A percentile compares a stretch with the other conserved stretches of the same genome.
phyloP scores from a whole-genome alignment of 257 asterid genomes.

The Solanum tarapatanum region DNA sequence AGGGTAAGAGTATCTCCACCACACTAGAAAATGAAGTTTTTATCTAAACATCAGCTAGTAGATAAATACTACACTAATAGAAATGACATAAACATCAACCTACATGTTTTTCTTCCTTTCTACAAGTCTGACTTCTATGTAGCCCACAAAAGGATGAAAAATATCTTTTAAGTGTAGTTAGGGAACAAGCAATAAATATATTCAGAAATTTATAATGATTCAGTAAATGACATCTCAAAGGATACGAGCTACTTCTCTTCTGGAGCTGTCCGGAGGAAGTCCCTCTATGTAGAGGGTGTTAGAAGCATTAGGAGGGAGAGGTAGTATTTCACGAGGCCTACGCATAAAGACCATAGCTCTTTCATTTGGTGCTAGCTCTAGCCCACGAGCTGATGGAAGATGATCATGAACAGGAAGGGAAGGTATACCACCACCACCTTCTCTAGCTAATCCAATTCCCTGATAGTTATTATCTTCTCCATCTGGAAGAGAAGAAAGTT shows the following conservation, averaged over 20 bases:
- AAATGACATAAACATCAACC: neutral
- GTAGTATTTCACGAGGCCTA: too few species aligned
- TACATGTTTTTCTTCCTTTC: constrained; percentile 40
- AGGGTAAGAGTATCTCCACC: constrained; percentile 42
- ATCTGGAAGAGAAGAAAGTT: too few species aligned
- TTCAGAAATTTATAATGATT: neutral
- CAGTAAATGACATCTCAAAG: neutral
- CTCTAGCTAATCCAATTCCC: too few species aligned
- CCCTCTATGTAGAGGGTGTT: too few species aligned
- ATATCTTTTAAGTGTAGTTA: constrained; percentile 27
- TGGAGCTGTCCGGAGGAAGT: too few species aligned
- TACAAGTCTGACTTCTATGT: constrained; percentile 45
- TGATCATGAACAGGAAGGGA: too few species aligned
- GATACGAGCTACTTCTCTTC: constrained; percentile 5
- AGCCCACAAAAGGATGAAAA: constrained; percentile 48
- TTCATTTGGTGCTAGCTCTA: too few species aligned
- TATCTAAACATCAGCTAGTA: neutral
- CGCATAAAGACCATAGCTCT: too few species aligned
- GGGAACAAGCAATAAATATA: neutral
- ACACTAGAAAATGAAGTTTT: constrained; percentile 20
- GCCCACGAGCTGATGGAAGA: too few species aligned
- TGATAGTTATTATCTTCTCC: too few species aligned
- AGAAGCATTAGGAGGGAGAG: too few species aligned
- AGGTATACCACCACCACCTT: too few species aligned
- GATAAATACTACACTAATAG: neutral